phyloP scores from a whole-genome alignment of 2,329 filamentous ascomycete genomes.

The Ophiobolus disseminans region DNA sequence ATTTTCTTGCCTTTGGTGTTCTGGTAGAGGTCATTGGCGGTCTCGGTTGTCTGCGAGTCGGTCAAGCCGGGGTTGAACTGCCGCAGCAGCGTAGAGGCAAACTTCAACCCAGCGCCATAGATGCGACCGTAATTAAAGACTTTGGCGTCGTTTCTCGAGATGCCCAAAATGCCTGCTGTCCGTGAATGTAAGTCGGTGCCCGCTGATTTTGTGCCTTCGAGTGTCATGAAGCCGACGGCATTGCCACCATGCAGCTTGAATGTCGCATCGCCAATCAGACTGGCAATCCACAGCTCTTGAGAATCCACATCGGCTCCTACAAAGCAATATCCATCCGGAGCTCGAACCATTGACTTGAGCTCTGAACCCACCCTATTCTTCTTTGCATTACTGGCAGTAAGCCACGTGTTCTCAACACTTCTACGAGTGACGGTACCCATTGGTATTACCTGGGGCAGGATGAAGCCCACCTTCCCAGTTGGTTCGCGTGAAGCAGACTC shows the following conservation, averaged over 20 bases:
- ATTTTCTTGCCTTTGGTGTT: conserved; percentile 92
- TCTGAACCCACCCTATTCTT: conserved; percentile 95
- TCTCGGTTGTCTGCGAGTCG: conserved; percentile 77
- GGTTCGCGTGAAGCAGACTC: conserved; percentile 28
- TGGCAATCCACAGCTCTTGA: conserved; percentile 97
- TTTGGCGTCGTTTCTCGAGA: conserved; percentile 93
- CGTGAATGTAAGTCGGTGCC: conserved; percentile 95
- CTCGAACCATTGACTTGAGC: conserved; percentile 94
- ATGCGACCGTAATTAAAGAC: conserved; percentile 99
- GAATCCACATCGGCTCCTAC: conserved; percentile 98
- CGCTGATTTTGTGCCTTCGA: conserved; percentile 92
- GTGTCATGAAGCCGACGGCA: conserved; percentile 97
- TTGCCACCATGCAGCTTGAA: conserved; percentile 96
- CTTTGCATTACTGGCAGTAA: conserved; percentile 97
- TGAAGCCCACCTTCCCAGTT: conserved; percentile 70
- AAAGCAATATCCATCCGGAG: conserved; percentile 88
- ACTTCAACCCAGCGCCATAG: conserved; percentile 95
- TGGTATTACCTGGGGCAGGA: conserved; percentile 92
- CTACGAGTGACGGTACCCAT: conserved; percentile 97
- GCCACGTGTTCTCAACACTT: conserved; percentile 97
- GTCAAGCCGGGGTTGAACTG: conserved; percentile 90
- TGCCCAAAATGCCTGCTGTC: conserved; percentile 89
- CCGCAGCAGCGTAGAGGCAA: conserved; percentile 85
- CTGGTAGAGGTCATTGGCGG: conserved; percentile 81
- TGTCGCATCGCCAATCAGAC: conserved; percentile 89